Conservation (phyloP, 2,329 filamentous ascomycete genomes). For the Davidsoniella eucalypti region DNA sequence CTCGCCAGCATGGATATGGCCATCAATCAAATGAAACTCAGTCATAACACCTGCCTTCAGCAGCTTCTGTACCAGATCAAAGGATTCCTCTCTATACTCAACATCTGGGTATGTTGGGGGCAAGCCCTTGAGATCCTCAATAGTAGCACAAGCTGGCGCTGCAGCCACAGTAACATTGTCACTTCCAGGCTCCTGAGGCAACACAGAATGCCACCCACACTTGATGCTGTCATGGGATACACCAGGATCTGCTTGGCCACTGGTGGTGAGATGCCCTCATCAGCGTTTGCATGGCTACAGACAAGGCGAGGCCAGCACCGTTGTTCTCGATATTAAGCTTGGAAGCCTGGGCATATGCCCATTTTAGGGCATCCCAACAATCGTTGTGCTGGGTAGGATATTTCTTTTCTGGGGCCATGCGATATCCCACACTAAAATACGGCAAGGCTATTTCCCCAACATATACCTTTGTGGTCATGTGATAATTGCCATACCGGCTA, state of each 20-base stretch:
- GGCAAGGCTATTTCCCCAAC: conserved; percentile 22
- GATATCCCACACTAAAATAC: conserved; percentile 25
- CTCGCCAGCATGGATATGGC: conserved; percentile 20
- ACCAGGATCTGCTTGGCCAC: conserved; percentile 19
- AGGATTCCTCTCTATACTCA: conserved; percentile 22
- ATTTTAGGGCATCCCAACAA: conserved; percentile 19
- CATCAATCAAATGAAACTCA: conserved; percentile 25
- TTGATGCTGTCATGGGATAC: conserved; percentile 20
- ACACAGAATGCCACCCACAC: conserved; percentile 16
- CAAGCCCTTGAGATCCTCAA: conserved; percentile 17
- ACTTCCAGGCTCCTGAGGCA: conserved; percentile 10
- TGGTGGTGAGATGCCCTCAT: conserved; percentile 16
- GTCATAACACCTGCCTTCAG: conserved; percentile 20
- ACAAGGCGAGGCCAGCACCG: conserved; percentile 15
- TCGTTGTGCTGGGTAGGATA: conserved; percentile 23
- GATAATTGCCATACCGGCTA: too few relatives aligned
- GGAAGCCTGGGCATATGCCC: conserved; percentile 16
- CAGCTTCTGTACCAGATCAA: conserved; percentile 20
- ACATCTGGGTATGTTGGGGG: conserved; percentile 24
- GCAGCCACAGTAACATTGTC: conserved; percentile 14
- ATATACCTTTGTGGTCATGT: too few relatives aligned
- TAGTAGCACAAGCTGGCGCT: conserved; percentile 15
- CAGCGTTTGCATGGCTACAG: conserved; percentile 24
- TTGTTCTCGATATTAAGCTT: conserved; percentile 15
- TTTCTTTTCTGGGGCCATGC: conserved; percentile 26